These are phyloP conservation scores for Epichloe baconii DNA, from an alignment of 2,329 filamentous ascomycete genomes.

Conservation along the genomic window DNA sequence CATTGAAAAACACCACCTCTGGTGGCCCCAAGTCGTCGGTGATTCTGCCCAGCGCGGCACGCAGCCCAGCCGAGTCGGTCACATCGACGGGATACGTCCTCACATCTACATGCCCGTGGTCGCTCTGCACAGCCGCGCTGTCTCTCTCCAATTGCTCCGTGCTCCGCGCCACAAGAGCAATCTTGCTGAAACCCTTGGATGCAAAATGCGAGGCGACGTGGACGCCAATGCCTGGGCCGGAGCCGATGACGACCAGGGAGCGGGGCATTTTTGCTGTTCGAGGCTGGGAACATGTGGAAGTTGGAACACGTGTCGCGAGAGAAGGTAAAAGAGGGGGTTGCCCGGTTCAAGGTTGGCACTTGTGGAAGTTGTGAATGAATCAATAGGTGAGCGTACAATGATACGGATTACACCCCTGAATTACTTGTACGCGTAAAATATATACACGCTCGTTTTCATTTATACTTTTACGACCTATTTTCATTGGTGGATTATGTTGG, in stretches of 20 bases:
- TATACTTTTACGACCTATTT: too few relatives aligned
- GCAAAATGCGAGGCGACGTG: slow-evolving; percentile 80
- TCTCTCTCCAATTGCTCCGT: slow-evolving; percentile 24
- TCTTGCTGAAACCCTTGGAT: slow-evolving; percentile 60
- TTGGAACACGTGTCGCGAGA: too few relatives aligned
- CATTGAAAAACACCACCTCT: slow-evolving; percentile 39
- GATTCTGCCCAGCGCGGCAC: background rate
- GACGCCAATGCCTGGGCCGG: slow-evolving; percentile 84
- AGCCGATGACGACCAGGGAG: slow-evolving; percentile 61
- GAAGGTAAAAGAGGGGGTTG: too few relatives aligned
- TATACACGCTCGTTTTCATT: too few relatives aligned
- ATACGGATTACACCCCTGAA: too few relatives aligned
- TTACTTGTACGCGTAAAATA: too few relatives aligned
- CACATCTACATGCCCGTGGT: slow-evolving; percentile 16
- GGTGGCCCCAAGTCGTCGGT: slow-evolving; percentile 24
- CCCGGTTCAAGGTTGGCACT: too few relatives aligned
- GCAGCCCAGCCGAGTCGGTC: slow-evolving; percentile 15
- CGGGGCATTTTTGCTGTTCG: background rate
- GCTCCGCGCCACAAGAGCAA: slow-evolving; percentile 35
- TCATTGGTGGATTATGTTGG: too few relatives aligned
- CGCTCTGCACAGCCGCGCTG: slow-evolving; percentile 19
- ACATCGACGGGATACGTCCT: slow-evolving; percentile 32
- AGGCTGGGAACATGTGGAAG: too few relatives aligned
- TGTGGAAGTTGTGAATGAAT: too few relatives aligned
- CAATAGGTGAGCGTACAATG: too few relatives aligned